Evolutionary conservation across 768 basidiomycete genomes (phyloP).

Genomic region (Amanita exitialis): DNA sequence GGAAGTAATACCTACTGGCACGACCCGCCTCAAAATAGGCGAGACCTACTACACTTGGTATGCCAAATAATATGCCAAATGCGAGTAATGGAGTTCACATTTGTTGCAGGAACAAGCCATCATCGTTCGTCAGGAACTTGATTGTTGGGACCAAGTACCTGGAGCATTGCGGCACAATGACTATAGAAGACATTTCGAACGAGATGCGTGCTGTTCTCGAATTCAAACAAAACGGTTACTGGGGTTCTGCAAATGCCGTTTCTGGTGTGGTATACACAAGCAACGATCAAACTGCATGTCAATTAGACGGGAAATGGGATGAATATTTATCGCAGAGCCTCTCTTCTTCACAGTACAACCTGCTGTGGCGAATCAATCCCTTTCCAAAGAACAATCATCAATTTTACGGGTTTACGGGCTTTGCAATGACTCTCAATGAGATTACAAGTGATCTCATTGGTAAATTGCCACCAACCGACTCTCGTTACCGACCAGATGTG

Average conservation of each 20-base stretch:
- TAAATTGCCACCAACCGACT: constrained; percentile 72
- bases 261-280: constrained; percentile 46
- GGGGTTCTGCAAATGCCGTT: constrained; percentile 70
- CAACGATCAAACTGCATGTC: constrained; percentile 43
- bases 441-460: constrained; percentile 54
- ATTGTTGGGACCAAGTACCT: constrained; percentile 89
- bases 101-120: constrained; percentile 64
- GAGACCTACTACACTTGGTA: constrained; percentile 67
- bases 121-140: constrained; percentile 81
- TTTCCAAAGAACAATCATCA: constrained; percentile 64
- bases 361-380: constrained; percentile 69
- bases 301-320: constrained; percentile 88
- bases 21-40: constrained; percentile 55
- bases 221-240: constrained; percentile 81
- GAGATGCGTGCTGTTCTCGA: constrained; percentile 59
- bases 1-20: constrained; percentile 77
- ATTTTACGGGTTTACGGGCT: constrained; percentile 78
- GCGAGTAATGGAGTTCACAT: background rate
- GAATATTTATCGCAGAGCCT: constrained; percentile 65
- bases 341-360: constrained; percentile 56
- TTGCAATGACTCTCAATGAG: constrained; percentile 75
- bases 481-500: constrained; percentile 73
- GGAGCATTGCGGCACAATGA: constrained; percentile 76
- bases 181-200: constrained; percentile 51
- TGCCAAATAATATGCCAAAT: background rate